Base-by-base conservation (phyloP, 495 filamentous ascomycete species). In the Bacidia rubella region DNA sequence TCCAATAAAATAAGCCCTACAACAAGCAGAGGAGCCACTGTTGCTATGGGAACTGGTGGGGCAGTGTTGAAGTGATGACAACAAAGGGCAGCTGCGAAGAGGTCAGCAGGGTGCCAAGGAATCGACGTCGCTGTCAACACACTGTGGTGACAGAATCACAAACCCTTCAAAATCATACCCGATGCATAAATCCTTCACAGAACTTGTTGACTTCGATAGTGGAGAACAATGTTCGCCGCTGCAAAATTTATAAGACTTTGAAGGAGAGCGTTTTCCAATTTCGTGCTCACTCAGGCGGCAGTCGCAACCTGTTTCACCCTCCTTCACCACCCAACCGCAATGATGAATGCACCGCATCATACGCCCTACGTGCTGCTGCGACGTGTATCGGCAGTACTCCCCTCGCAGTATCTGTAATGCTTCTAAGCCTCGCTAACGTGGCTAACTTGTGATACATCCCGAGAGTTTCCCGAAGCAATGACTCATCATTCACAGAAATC, bases 341-440 rank as follows among this genome's bases (percentile, higher is more conserved):
- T 25, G 52, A 44, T 11, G 47, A 22, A 38, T 35, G 48, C 12
- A 60, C 38, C 17, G 45, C 47, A 21, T 12, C 24, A 39, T 43
- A 38, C n/a, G 45, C 56, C 15, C 44, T 62, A 20, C 51, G 56
- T 25, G 82, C 88, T n/a, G 79, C 84, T 23, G 79, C 83, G 55
- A 96, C 73, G 74, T 96, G 89, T 84, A 86, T 90, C 21, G 90
- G 90, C 57, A 89, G 62, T 0, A 82, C 74, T 53, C 82, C 81
- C 22, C 64, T 67, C 44, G 79, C 79, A 19, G 72, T 70, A 44
- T 80, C 77, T 47, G 79, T 71, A 41, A 85, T 71, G 2, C 86
- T 85, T 54, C 81, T 76, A 24, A 77, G 75, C 51, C 82, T 74
- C 23, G 85, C 86, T 61, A 96, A 69, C 24, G 81, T 78, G 0